A percentile compares a stretch with the other conserved stretches of the same genome.
Conservation (phyloP, 371 early-diverging fungal genomes). For the Mucor sp. region DNA sequence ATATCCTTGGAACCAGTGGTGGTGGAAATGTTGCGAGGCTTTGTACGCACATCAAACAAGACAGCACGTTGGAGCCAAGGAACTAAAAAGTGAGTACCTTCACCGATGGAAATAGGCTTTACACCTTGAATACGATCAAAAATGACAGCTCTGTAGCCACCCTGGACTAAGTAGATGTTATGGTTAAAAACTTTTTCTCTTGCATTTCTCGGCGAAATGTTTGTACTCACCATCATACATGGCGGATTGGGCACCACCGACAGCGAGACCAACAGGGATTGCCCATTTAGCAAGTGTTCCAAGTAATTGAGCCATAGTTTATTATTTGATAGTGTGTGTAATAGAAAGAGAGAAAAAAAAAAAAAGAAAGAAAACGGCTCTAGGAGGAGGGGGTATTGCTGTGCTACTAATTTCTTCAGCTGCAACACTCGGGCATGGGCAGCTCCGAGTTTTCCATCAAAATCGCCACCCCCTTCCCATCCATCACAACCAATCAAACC, state of each 20-base stretch:
- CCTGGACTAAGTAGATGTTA: constrained; percentile 70
- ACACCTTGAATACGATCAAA: constrained; percentile 97
- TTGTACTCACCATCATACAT: constrained; percentile 87
- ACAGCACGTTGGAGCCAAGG: constrained; percentile 90
- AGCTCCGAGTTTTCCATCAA: not conserved
- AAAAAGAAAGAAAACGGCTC: constrained; percentile 1
- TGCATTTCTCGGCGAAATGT: not conserved
- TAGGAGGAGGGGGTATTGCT: not conserved
- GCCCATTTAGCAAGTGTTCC: constrained; percentile 67
- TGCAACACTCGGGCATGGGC: not conserved
- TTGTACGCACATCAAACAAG: constrained; percentile 86
- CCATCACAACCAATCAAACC: not conserved
- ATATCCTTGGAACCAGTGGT: constrained; percentile 89
- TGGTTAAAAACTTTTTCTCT: not conserved
- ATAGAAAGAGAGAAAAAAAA: not conserved
- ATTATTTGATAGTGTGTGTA: not conserved
- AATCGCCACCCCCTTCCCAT: not conserved
- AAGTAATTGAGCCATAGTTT: constrained; percentile 46
- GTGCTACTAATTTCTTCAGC: no score
- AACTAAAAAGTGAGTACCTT: constrained; percentile 97
- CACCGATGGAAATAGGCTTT: constrained; percentile 73
- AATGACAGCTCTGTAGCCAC: constrained; percentile 95
- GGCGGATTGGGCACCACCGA: constrained; percentile 74
- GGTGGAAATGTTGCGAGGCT: constrained; percentile 96
- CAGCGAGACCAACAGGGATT: constrained; percentile 68